phyloP scores from a whole-genome alignment of 805 yeast species.

The Kodamaea fukazawae region DNA sequence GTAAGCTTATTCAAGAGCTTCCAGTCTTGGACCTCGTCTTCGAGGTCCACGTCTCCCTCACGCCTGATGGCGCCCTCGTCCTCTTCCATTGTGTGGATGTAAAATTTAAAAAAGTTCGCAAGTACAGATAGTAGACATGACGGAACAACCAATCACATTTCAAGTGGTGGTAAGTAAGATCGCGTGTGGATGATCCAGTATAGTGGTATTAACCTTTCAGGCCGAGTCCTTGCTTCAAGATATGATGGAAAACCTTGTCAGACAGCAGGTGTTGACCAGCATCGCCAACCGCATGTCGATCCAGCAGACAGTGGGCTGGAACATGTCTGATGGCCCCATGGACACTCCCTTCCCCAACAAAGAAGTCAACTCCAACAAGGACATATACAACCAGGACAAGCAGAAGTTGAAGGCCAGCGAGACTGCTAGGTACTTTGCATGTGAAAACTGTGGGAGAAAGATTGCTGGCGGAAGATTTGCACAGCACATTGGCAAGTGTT shows the following conservation, averaged over 20 bases:
- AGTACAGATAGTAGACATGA: conserved; percentile 1
- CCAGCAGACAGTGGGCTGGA: conserved; percentile 15
- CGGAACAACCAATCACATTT: conserved; percentile 15
- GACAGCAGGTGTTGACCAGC: conserved; percentile 28
- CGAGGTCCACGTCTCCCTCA: conserved; percentile 23
- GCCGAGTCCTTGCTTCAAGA: conserved; percentile 38
- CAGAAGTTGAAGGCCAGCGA: conserved; percentile 43
- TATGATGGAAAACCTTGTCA: conserved; percentile 29
- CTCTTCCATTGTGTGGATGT: conserved; percentile 5
- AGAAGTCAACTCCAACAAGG: conserved; percentile 25
- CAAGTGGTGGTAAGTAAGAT: conserved; percentile 19
- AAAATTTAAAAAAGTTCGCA: background rate
- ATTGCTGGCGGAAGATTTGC: conserved; percentile 93
- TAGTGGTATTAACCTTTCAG: conserved; percentile 19
- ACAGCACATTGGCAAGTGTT: conserved; percentile 85
- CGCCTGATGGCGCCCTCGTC: conserved; percentile 10
- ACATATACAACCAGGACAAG: conserved; percentile 52
- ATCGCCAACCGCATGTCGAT: conserved; percentile 23
- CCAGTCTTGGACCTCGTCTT: conserved; percentile 57
- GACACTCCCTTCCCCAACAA: conserved; percentile 7
- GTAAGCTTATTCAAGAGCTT: conserved; percentile 21
- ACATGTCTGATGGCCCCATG: conserved; percentile 2
- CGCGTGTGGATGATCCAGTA: background rate
- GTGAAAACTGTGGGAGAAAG: conserved; percentile 79
- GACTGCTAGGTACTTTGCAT: conserved; percentile 60